Conservation (phyloP, 2,329 filamentous ascomycete species). For the Emmonsiellopsis sp. region DNA sequence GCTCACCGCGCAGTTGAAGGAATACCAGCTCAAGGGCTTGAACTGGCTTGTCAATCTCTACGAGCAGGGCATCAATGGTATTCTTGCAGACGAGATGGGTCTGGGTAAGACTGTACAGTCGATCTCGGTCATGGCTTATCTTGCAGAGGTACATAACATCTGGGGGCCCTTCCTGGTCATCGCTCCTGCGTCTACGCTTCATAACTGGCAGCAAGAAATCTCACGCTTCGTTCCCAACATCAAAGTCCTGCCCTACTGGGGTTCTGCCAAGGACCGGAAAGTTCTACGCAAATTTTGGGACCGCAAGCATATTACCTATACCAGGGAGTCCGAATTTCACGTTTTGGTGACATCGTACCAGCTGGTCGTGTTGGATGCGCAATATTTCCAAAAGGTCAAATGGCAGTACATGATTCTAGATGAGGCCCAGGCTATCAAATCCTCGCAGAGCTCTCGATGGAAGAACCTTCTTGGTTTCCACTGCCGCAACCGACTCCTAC, state of each 20-base stretch:
- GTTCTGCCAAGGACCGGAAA: constrained; percentile 86
- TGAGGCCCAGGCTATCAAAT: constrained; percentile 98
- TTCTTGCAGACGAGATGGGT: constrained; percentile 98
- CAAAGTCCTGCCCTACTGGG: constrained; percentile 97
- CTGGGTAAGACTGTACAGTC: constrained; percentile 98
- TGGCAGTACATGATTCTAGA: constrained; percentile 99
- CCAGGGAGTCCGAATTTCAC: constrained; percentile 86
- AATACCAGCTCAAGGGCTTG: constrained; percentile 97
- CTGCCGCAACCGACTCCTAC: constrained; percentile 83
- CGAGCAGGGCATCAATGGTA: constrained; percentile 99
- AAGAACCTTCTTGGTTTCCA: constrained; percentile 91
- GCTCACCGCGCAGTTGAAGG: constrained; percentile 87
- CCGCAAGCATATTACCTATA: constrained; percentile 92
- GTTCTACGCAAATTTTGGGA: constrained; percentile 98
- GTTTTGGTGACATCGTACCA: constrained; percentile 96
- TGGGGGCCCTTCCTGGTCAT: constrained; percentile 98
- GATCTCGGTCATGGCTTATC: constrained; percentile 97
- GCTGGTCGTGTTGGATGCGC: constrained; percentile 87
- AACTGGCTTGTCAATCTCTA: constrained; percentile 99
- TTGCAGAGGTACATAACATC: constrained; percentile 93
- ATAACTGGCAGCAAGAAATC: constrained; percentile 99
- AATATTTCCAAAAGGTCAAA: constrained; percentile 97
- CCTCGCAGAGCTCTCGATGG: constrained; percentile 91
- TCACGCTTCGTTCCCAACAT: constrained; percentile 87
- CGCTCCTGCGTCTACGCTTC: constrained; percentile 86